Base-by-base conservation (phyloP, 1,284 basidiomycete genomes). In the Pyrrhoderma lamaoense region DNA sequence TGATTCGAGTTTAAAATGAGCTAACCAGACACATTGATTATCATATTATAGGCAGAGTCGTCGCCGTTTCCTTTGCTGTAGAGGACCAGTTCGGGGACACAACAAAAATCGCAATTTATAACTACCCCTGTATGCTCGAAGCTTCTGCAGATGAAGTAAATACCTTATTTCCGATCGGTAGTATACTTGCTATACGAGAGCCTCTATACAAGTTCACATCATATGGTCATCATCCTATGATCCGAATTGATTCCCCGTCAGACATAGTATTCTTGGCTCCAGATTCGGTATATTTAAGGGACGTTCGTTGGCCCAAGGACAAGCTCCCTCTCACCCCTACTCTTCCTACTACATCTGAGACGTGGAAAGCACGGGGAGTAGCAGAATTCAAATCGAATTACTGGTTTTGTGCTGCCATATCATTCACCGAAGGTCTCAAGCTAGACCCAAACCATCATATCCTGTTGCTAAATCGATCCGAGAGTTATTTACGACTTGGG, bases 121-220 rank as follows among this genome's bases (percentile, higher is more conserved):
- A 69, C 52, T 64, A 58, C 39, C 62, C 63, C 0, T 59, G 58
- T 4, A 57, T 59, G 1, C 53, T 57, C 14, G 47, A 57, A n/a
- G 56, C 56, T 14, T 48, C 56, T 0, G 47, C 57, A 7, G 42
- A 56, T 2, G 60, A 63, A 14, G n/a, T 40, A n/a, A 4, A 8
- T 14, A 46, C 67, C 42, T 23, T 69, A 2, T 63, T 68, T 48
- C 60, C 66, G 2, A 43, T 63, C n/a, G 66, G 66, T 1, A 54
- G 56, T 1, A 48, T 65, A 31, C 50, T 68, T 25, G 62, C 61
- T 18, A 61, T 70, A 27, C 61, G 64, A n/a, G 67, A 70, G 47
- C 67, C 68, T 3, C 60, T 55, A 2, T 60, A 62, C 53, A 65
- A 66, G 48, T 47, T 54, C 7, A 55, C 60, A 4, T 38, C 52